These are phyloP conservation scores for Chlamydomonas reinhardtii DNA, from an alignment of 163 green algal genomes.

Conservation along the genomic window DNA sequence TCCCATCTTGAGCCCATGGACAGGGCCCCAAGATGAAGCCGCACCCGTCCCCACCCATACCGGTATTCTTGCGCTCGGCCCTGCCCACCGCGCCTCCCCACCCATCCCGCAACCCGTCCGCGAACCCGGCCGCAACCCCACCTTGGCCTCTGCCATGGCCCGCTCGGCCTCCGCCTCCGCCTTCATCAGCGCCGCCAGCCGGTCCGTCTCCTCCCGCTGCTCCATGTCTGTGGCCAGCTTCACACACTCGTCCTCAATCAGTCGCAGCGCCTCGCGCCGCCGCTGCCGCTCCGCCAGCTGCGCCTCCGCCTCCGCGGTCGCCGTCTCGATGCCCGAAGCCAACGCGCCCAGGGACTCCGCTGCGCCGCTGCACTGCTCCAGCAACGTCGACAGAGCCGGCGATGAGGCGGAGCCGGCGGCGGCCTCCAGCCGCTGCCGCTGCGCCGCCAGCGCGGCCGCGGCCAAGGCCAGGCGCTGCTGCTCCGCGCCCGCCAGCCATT, in stretches of 20 bases:
- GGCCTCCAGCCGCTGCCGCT: constrained; percentile 8
- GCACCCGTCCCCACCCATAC: too few species aligned
- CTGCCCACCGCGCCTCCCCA: too few species aligned
- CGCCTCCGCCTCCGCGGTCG: background rate
- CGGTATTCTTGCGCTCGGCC: too few species aligned
- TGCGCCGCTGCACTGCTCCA: background rate
- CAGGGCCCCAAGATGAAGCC: too few species aligned
- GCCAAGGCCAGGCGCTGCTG: constrained; percentile 9
- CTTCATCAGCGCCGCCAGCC: constrained; percentile 27
- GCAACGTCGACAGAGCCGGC: background rate
- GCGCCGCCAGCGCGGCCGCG: background rate
- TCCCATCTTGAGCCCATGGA: too few species aligned
- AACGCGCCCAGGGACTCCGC: background rate
- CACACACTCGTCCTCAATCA: constrained; percentile 49
- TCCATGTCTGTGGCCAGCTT: constrained; percentile 44
- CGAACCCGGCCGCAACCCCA: background rate
- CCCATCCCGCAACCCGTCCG: too few species aligned
- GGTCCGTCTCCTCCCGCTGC: constrained; percentile 42
- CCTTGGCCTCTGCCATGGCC: constrained; percentile 27
- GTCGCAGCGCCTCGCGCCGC: constrained; percentile 23
- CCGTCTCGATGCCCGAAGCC: background rate
- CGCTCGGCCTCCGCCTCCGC: constrained; percentile 35
- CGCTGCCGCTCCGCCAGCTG: constrained; percentile 10
- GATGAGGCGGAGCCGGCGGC: background rate
- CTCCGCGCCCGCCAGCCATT: background rate